A percentile compares a stretch with the other conserved stretches of the same genome.
These are phyloP conservation scores for Chaetomium strumarium DNA, from an alignment of 2,329 filamentous ascomycete genomes.

Conservation along the genomic window DNA sequence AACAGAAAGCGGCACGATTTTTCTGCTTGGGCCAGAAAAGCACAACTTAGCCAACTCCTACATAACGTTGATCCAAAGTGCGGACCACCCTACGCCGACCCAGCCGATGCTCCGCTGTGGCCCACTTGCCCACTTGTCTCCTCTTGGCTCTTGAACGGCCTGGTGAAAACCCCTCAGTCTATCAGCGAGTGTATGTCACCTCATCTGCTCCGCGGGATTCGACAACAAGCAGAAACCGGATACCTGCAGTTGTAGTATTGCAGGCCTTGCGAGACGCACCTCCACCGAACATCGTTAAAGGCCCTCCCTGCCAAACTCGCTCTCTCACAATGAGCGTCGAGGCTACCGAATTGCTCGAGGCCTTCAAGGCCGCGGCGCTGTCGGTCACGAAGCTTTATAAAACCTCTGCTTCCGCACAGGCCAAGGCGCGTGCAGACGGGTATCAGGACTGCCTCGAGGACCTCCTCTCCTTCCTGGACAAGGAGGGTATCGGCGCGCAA, in stretches of 20 bases:
- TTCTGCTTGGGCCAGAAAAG: too few relatives aligned
- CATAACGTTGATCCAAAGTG: neutral
- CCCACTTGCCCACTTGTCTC: constrained; percentile 12
- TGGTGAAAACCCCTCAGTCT: constrained; percentile 20
- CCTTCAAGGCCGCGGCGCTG: constrained; percentile 86
- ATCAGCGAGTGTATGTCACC: constrained; percentile 2
- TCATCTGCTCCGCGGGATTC: neutral
- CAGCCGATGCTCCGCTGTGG: constrained; percentile 7
- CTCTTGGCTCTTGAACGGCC: constrained; percentile 7
- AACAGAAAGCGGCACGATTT: too few relatives aligned
- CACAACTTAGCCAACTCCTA: neutral
- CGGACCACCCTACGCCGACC: neutral
- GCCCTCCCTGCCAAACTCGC: neutral
- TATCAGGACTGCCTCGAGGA: constrained; percentile 95
- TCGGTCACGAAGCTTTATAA: constrained; percentile 97
- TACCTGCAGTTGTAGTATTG: neutral
- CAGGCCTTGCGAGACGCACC: neutral
- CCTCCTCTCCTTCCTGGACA: constrained; percentile 77
- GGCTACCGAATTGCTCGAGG: constrained; percentile 66
- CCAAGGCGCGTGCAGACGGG: constrained; percentile 69
- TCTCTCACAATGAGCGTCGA: constrained; percentile 33
- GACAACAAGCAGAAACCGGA: neutral
- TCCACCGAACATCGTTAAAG: neutral
- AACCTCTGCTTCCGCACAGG: constrained; percentile 72
- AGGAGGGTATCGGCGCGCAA: constrained; percentile 67